Evolutionary conservation across 169 alveolate genomes (phyloP), one percentile per base, ranked within the genome.

Genomic region (Plasmodium knowlesi): DNA sequence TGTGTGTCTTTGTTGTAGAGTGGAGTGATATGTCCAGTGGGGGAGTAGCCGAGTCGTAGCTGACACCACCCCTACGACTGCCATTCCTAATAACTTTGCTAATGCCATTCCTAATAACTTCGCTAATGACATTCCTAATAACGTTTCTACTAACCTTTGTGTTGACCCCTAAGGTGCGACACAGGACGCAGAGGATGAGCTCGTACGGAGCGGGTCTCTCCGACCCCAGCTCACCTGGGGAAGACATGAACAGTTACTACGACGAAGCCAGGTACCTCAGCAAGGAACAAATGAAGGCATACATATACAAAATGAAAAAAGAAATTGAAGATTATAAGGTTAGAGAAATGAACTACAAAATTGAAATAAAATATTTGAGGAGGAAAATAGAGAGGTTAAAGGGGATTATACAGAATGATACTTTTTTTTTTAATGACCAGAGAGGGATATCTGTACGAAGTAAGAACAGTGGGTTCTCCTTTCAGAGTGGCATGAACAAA

Each of bases 311-410:
- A 89, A 78, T 89, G 67, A 78, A 72, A 79, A 89, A 89, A 30
- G 94, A 89, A 25, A 57, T 89, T 41, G 39, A 80, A n/a, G 30
- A 89, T 16, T 89, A 89, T 53, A 89, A 89, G 67, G 30, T 79
- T 10, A 54, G 53, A 79, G 94, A 89, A 89, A 37, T 78, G 57
- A 79, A 89, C 39, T 61, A 57, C 30, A 34, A 61, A 25, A 43
- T 79, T 22, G 94, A 89, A 67, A 89, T 89, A 37, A 89, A 89
- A 79, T 89, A 89, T 73, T 50, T 89, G 82, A 89, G 89, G 82
- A 54, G 94, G 34, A 89, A 89, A 57, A 61, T 89, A 25, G 57
- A 43, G 82, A 79, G 94, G 41, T 43, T 89, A 54, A 79, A 79
- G 41, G 74, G 76, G 71, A 61, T 89, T 16, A 72, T 89, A 61